Evolutionary conservation across 225 moss, liverwort and hornwort species (phyloP), one percentile per base, ranked within the genome.

Genomic region (Climacium dendroides): DNA sequence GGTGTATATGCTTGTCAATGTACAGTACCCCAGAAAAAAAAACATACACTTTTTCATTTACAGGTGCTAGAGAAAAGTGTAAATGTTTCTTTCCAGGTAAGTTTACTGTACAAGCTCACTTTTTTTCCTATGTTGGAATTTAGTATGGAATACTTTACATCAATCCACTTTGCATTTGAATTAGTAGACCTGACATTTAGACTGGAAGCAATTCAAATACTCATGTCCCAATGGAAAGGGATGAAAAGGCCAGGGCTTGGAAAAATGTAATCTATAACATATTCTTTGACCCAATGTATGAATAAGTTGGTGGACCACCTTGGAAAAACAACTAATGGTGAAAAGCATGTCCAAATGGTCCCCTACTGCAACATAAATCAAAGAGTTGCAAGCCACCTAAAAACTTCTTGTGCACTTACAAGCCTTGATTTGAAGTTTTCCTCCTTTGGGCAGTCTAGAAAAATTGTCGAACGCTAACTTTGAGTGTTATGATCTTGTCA

Each of bases 31-130:
- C 1, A 0, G 1, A 70, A 15, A 2, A 1, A 25, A 70, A 25
- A 41, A 41, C 8, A 39, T 7, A 13, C 1, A 37, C 12, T 69
- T 67, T 67, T 69, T 3, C 13, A 69, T 69, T 39, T 69, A 24
- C 0, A 8, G 0, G 23, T 39, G 24, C 0, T 0, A 69, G 7
- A 0, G 1, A 39, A 37, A 67, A 24, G 6, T 23, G 7, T 13
- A 24, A 2, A 37, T 22, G 13, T 67, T 67, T 67, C 4, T 37
- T 69, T 24, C 4, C 2, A 0, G 4, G 3, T 39, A n/a, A n/a
- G n/a, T n/a, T n/a, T n/a, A 39, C 4, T 24, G 4, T 69, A 69
- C 24, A 39, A 8, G 23, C 13, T 39, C 13, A 12, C 4, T 41
- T 69, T 69, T 34, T 8, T 11, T 6, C 11, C 25, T 14, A 24